Percentiles rank a stretch among this genome's conserved stretches.
Evolutionary conservation across 73 alveolate species (phyloP).

Genomic region (Paramecium pentaurelia): DNA sequence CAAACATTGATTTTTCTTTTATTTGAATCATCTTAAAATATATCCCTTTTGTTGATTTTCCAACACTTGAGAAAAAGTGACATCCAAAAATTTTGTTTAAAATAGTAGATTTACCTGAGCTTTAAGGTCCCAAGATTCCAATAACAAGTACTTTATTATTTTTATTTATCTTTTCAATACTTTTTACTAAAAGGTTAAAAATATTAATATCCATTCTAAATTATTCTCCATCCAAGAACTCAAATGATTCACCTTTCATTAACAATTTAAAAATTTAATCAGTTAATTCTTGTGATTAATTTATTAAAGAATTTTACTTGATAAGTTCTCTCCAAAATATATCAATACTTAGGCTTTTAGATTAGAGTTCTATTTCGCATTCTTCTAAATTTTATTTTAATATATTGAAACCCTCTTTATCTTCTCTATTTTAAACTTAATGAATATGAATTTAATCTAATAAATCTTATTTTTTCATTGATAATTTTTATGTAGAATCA

Average conservation of each 20-base stretch:
- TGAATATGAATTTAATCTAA: not conserved
- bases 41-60: conserved; percentile 64
- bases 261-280: not conserved
- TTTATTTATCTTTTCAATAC: not conserved
- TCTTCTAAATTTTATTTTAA: not conserved
- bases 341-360: not conserved
- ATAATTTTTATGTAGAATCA: not conserved
- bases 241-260: conserved; percentile 55
- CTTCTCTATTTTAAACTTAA: not conserved
- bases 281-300: not conserved
- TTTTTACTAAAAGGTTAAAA: not conserved
- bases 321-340: conserved; percentile 51
- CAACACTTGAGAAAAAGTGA: conserved; percentile 57
- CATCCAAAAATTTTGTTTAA: conserved; percentile 57
- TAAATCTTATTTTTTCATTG: no score
- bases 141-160: not conserved
- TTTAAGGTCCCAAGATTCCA: conserved; percentile 59
- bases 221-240: conserved; percentile 61
- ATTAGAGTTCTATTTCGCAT: not conserved
- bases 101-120: conserved; percentile 65
- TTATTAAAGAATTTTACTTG: not conserved
- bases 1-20: not conserved
- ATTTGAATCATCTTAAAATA: not conserved
- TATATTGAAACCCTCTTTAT: not conserved
- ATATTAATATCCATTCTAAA: not conserved